Evolutionary conservation across 2,329 filamentous ascomycete species (phyloP).

Genomic region (Leptodontidium sp.): DNA sequence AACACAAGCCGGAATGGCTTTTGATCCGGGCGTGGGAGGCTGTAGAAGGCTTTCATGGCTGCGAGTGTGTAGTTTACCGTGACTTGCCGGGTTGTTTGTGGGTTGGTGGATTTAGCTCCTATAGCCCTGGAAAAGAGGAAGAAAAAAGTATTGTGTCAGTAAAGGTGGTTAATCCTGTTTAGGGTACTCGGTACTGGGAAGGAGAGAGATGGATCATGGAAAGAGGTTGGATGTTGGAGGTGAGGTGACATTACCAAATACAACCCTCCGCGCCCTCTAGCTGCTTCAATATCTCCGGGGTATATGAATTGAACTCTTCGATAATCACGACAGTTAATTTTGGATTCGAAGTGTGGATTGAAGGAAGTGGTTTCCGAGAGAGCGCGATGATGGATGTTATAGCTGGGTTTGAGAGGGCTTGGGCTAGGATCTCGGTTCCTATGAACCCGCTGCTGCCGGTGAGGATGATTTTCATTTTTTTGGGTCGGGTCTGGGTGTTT

Average conservation of each 20-base stretch:
- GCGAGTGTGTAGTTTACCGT: slow-evolving; percentile 36
- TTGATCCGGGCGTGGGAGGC: slow-evolving; percentile 22
- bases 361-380: slow-evolving; percentile 55
- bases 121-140: not conserved
- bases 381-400: slow-evolving; percentile 62
- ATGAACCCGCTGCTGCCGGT: slow-evolving; percentile 65
- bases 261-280: slow-evolving; percentile 32
- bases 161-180: no score
- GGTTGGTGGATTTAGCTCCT: slow-evolving; percentile 29
- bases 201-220: no score
- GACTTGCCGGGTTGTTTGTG: slow-evolving; percentile 21
- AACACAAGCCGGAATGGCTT: slow-evolving; percentile 54
- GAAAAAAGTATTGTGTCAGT: no score
- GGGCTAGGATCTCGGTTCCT: slow-evolving; percentile 60
- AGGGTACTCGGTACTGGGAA: no score
- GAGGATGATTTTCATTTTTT: slow-evolving; percentile 63
- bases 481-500: no score
- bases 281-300: slow-evolving; percentile 36
- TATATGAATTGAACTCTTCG: slow-evolving; percentile 28
- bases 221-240: no score
- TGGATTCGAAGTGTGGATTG: slow-evolving; percentile 50
- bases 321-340: slow-evolving; percentile 53
- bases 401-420: slow-evolving; percentile 57
- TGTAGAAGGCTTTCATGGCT: slow-evolving; percentile 46
- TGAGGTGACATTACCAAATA: slow-evolving; percentile 27